phyloP scores from a whole-genome alignment of 345 rosid species.

The Murraya paniculata region DNA sequence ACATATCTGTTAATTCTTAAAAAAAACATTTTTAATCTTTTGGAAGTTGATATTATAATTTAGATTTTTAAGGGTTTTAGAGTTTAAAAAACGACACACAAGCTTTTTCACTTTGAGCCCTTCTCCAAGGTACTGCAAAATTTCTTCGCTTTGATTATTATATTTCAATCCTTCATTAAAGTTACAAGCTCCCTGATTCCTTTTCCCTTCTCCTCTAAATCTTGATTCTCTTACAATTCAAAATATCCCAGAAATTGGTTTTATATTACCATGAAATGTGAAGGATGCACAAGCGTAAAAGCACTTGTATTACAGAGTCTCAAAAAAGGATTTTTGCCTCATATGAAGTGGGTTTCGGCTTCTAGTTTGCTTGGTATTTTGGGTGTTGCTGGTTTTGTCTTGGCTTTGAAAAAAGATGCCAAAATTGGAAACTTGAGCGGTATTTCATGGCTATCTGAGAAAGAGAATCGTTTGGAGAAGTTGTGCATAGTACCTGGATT shows the following conservation, averaged over 20 bases:
- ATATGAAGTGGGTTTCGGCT: conserved; percentile 36
- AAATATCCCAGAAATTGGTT: not conserved
- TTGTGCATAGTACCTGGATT: conserved; percentile 62
- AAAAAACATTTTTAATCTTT: too few relatives aligned
- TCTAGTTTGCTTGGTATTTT: conserved; percentile 45
- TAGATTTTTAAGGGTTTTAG: too few relatives aligned
- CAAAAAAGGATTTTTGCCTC: conserved; percentile 22
- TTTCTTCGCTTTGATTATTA: not conserved
- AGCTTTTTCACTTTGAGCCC: too few relatives aligned
- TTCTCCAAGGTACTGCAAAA: not conserved
- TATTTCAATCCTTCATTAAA: not conserved
- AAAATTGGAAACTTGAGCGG: conserved; percentile 27
- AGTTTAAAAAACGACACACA: too few relatives aligned
- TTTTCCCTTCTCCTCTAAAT: not conserved
- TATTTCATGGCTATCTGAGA: conserved; percentile 28
- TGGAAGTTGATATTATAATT: too few relatives aligned
- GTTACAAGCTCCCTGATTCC: not conserved
- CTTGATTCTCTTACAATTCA: not conserved
- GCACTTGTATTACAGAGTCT: conserved; percentile 2
- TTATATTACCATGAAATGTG: not conserved
- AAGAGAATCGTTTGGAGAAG: conserved; percentile 24
- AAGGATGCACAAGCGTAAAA: conserved; percentile 1
- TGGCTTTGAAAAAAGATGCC: conserved; percentile 44
- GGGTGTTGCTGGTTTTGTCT: conserved; percentile 52
- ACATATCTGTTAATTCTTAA: too few relatives aligned